A percentile compares a stretch with the other conserved stretches of the same genome.
phyloP scores from a whole-genome alignment of 768 basidiomycete species.

The Suillus variegatus region DNA sequence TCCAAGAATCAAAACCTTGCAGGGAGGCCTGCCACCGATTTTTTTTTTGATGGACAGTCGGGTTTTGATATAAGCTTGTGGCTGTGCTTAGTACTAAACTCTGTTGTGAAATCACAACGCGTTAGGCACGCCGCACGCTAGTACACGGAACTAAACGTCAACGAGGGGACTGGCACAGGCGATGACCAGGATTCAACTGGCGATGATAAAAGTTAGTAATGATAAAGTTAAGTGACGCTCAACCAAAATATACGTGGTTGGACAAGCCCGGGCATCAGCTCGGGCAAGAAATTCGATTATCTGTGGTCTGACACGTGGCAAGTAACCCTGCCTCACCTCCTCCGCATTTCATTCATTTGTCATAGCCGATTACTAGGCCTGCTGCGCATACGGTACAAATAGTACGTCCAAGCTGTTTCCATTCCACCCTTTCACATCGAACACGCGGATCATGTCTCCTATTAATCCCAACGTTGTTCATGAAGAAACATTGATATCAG shows the following conservation, averaged over 20 bases:
- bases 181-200: not conserved
- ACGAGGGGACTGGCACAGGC: not conserved
- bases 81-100: not conserved
- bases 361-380: not conserved
- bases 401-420: not conserved
- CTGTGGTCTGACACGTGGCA: not conserved
- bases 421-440: not conserved
- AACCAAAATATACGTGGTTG: not conserved
- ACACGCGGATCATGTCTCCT: not conserved
- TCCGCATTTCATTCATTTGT: not conserved
- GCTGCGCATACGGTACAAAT: not conserved
- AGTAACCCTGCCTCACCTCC: not conserved
- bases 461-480: not conserved
- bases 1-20: not conserved
- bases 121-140: not conserved
- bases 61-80: slow-evolving; percentile 1
- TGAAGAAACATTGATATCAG: no score
- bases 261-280: not conserved
- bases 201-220: not conserved
- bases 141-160: not conserved
- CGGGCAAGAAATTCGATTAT: not conserved
- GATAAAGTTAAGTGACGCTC: not conserved
- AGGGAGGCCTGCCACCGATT: not conserved
- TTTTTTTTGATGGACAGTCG: not conserved
- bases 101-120: not conserved